A percentile compares a stretch with the other conserved stretches of the same genome.
phyloP scores from a whole-genome alignment of 2,329 filamentous ascomycete species.

The Phoma sp. region DNA sequence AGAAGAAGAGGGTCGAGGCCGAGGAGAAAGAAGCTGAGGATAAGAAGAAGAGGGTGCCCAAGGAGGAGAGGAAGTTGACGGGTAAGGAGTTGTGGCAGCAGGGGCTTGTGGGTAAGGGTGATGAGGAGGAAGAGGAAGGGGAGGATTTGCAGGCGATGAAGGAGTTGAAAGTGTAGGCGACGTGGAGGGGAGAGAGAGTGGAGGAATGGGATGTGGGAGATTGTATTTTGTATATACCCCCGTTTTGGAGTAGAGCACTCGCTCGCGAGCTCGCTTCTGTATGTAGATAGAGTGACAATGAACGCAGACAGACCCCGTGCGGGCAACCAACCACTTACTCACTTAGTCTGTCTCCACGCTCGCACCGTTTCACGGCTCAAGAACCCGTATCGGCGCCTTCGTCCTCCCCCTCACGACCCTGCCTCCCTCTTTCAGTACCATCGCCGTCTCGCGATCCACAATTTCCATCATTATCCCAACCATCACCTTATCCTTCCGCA shows the following conservation, averaged over 20 bases:
- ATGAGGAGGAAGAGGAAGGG: slow-evolving; percentile 68
- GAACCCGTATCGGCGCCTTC: slow-evolving; percentile 29
- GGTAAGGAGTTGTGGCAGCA: slow-evolving; percentile 60
- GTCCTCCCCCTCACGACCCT: slow-evolving; percentile 37
- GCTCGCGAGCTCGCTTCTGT: not conserved
- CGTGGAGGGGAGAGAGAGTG: slow-evolving; percentile 10
- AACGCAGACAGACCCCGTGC: no score
- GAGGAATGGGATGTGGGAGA: slow-evolving; percentile 15
- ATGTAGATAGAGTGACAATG: not conserved
- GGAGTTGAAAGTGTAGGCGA: slow-evolving; percentile 55
- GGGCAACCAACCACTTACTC: no score
- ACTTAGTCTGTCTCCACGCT: no score
- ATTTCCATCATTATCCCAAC: slow-evolving; percentile 54
- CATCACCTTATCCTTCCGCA: slow-evolving; percentile 39
- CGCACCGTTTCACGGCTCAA: slow-evolving; percentile 18
- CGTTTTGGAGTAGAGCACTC: not conserved
- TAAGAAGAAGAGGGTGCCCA: slow-evolving; percentile 53
- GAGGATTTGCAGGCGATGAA: slow-evolving; percentile 56
- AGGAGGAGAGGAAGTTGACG: slow-evolving; percentile 83
- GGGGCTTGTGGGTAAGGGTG: slow-evolving; percentile 64
- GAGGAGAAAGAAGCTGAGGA: slow-evolving; percentile 74
- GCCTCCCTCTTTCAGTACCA: slow-evolving; percentile 50
- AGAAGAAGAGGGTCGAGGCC: slow-evolving; percentile 64
- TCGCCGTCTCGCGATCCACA: slow-evolving; percentile 54
- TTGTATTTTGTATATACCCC: slow-evolving; percentile 26